Evolutionary conservation across 2,329 filamentous ascomycete species (phyloP), one percentile per base, ranked within the genome.

Genomic region (Fusarium proliferatum): DNA sequence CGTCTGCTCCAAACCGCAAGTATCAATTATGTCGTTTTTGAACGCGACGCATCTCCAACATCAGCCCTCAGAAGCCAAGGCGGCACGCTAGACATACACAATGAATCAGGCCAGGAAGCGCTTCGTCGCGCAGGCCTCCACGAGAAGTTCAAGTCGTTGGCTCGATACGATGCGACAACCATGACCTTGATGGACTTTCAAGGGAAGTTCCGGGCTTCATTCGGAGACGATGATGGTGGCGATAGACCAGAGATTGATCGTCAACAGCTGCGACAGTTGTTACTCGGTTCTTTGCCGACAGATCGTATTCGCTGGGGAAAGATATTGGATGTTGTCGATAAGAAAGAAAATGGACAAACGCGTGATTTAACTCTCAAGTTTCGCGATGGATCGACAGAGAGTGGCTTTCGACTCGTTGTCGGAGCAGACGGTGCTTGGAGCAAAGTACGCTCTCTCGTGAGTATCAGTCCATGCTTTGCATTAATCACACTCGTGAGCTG

Each of bases 341-440:
- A 9, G 3, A 28, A 52, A 1, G n/a, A 12, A 15, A 45, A 16
- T 6, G 30, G 19, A 0, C 2, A 26, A 19, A 1, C 46, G 10
- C 23, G 17, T 26, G 39, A 36, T 23, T 62, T 34, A 17, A 34
- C 21, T 5, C 45, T 64, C 5, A 52, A 45, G 5, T 64, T 64
- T 48, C 61, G 61, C 5, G 57, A 64, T 9, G 61, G 61, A 28
- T 45, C 57, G 11, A 34, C 4, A 1, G 57, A 64, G 21, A 34
- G 16, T 34, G 57, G 61, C 8, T 64, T 64, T 42, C 56, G 61
- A 46, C 38, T 64, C 2, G 45, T 64, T 19, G 57, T 64, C 5
- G 61, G 61, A 5, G 61, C 57, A 46, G 61, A 64, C 7, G 57
- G 61, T 21, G 61, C 61, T 28, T 62, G 61, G 61, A 64, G 61